phyloP scores from a whole-genome alignment of 257 asterid species.

The Solanum bulbocastanum region DNA sequence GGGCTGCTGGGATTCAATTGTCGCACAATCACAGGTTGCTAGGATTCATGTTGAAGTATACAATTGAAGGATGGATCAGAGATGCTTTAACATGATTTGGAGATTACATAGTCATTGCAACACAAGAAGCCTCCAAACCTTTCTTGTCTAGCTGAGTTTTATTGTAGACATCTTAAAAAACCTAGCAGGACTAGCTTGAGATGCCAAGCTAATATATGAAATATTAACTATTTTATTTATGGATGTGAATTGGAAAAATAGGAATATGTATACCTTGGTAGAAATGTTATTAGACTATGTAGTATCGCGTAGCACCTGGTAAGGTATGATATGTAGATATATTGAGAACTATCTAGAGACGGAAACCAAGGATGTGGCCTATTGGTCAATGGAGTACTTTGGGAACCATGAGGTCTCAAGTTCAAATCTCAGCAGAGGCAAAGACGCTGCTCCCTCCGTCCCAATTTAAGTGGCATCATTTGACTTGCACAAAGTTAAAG shows the following conservation, averaged over 20 bases:
- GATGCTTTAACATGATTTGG: neutral
- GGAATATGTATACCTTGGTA: neutral
- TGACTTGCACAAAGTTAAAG: neutral
- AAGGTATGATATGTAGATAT: neutral
- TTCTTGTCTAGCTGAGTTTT: neutral
- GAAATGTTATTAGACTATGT: neutral
- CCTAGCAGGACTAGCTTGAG: neutral
- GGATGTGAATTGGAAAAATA: neutral
- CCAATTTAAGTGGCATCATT: neutral
- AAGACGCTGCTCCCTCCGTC: neutral
- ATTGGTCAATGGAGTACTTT: neutral
- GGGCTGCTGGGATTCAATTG: neutral
- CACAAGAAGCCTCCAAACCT: neutral
- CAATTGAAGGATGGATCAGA: neutral
- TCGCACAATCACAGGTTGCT: neutral
- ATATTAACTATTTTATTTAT: neutral
- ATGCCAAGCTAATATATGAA: neutral
- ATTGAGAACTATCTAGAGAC: neutral
- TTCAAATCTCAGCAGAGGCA: neutral
- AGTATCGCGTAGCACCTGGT: neutral
- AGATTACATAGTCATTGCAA: neutral
- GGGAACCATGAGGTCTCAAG: neutral
- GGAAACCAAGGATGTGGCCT: neutral
- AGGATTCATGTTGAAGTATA: neutral
- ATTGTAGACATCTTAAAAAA: neutral